These are phyloP conservation scores for Aspergillus sp. DNA, from an alignment of 2,329 filamentous ascomycete genomes.

Conservation along the genomic window DNA sequence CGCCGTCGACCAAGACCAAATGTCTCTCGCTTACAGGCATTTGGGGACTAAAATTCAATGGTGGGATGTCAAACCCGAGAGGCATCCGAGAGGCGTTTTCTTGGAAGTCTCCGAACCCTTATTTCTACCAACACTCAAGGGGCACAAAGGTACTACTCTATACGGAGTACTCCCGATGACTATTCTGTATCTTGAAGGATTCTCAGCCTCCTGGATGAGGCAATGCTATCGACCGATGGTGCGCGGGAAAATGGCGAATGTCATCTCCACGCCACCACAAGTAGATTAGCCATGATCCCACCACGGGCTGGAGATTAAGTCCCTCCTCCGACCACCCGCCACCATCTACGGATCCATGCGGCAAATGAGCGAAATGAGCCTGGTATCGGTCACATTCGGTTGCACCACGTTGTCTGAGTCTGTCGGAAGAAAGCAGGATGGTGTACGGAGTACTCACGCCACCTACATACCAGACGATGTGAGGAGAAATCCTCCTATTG, in stretches of 20 bases:
- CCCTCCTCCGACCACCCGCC: background rate
- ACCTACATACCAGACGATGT: too few relatives aligned
- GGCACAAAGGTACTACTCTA: too few relatives aligned
- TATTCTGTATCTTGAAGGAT: too few relatives aligned
- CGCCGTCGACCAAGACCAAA: background rate
- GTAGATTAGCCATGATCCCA: background rate
- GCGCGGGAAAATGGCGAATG: background rate
- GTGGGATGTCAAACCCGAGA: background rate
- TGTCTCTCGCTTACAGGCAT: slow-evolving; percentile 3
- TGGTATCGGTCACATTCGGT: too few relatives aligned
- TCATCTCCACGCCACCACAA: background rate
- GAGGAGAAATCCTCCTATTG: background rate
- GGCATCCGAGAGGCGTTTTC: too few relatives aligned
- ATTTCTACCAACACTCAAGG: too few relatives aligned
- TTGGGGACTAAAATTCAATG: background rate
- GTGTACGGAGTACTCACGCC: too few relatives aligned
- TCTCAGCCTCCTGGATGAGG: background rate
- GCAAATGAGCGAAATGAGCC: background rate
- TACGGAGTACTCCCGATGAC: too few relatives aligned
- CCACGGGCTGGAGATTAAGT: slow-evolving; percentile 1
- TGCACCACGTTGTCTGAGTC: too few relatives aligned
- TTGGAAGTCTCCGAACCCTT: too few relatives aligned
- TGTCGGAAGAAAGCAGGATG: background rate
- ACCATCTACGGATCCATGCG: background rate
- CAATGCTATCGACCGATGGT: too few relatives aligned